phyloP scores from a whole-genome alignment of 176 grass and related monocot genomes.

The Areca catechu region DNA sequence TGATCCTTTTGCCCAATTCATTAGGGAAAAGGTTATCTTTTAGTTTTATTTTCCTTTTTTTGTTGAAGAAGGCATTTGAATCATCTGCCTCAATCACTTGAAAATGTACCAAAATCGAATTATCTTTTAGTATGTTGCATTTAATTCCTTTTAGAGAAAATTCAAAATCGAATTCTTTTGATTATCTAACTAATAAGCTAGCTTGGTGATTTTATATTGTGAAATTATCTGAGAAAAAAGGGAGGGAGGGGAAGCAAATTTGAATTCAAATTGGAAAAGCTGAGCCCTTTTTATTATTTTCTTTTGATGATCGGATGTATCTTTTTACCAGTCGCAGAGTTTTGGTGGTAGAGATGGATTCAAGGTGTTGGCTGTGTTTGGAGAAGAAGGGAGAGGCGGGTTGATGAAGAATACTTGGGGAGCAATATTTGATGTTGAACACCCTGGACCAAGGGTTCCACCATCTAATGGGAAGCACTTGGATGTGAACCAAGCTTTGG shows the following conservation, averaged over 20 bases:
- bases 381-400: constrained; percentile 40
- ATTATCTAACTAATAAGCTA: no score
- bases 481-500: constrained; percentile 14
- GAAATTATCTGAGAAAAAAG: no score
- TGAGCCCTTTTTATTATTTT: neutral
- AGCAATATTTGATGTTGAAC: constrained; percentile 58
- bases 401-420: constrained; percentile 45
- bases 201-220: no score
- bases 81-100: no score
- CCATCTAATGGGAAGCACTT: constrained; percentile 4
- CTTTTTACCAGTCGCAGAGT: constrained; percentile 31
- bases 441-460: neutral
- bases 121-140: no score
- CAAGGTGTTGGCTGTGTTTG: constrained; percentile 68
- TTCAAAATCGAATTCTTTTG: no score
- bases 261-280: neutral
- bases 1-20: no score
- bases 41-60: no score
- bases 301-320: neutral
- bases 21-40: no score
- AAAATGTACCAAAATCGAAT: no score
- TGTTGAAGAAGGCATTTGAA: no score
- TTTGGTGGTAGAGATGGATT: constrained; percentile 49
- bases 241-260: neutral
- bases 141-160: no score